A percentile compares a stretch with the other conserved stretches of the same genome.
Conservation (phyloP, 2,329 filamentous ascomycete species). For the Colletotrichum brevisporum region DNA sequence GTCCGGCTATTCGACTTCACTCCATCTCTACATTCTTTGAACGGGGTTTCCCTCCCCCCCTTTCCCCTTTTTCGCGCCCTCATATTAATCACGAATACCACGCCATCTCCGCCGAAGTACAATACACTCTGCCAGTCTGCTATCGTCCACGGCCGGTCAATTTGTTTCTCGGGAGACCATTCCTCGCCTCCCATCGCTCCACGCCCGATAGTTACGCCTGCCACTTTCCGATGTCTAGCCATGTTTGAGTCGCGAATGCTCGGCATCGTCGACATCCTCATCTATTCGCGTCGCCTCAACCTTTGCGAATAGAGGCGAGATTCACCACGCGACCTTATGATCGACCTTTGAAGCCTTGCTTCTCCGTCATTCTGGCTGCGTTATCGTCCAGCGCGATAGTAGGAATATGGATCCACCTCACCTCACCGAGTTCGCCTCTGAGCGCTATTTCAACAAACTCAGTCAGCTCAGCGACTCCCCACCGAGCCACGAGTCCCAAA, state of each 20-base stretch:
- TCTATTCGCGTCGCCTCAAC: slow-evolving; percentile 20
- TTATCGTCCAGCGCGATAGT: slow-evolving; percentile 39
- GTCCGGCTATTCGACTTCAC: background rate
- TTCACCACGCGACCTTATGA: slow-evolving; percentile 31
- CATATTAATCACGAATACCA: background rate
- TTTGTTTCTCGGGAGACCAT: too few relatives aligned
- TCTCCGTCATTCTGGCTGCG: slow-evolving; percentile 43
- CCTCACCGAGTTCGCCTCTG: slow-evolving; percentile 76
- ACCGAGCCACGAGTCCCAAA: slow-evolving; percentile 18
- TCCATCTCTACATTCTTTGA: background rate
- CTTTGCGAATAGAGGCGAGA: slow-evolving; percentile 25
- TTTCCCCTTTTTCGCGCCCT: background rate
- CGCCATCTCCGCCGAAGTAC: background rate
- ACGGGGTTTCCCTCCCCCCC: background rate
- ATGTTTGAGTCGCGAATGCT: slow-evolving; percentile 50
- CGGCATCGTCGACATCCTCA: slow-evolving; percentile 43
- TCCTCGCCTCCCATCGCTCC: too few relatives aligned
- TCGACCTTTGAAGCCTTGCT: slow-evolving; percentile 10
- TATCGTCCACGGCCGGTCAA: background rate
- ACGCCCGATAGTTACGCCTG: background rate
- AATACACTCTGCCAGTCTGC: background rate
- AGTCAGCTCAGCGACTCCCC: slow-evolving; percentile 61
- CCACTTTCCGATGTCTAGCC: slow-evolving; percentile 47
- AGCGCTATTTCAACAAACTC: slow-evolving; percentile 75
- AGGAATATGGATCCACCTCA: slow-evolving; percentile 72